Conservation (phyloP, 1,284 basidiomycete genomes). For the Apiotrichum sp. region DNA sequence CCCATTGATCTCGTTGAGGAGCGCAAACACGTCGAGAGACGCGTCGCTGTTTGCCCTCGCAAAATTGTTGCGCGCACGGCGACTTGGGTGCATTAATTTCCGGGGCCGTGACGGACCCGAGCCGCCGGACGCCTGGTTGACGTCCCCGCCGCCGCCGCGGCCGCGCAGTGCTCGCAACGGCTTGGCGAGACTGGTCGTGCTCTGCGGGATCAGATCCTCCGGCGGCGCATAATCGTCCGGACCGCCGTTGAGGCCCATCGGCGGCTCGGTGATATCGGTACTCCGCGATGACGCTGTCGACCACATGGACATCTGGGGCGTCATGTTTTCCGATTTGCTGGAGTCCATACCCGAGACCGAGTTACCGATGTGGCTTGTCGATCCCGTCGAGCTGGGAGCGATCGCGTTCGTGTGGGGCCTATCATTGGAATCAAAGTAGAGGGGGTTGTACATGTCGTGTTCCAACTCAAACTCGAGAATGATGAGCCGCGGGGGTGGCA, state of each 20-base stretch:
- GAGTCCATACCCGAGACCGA: not conserved
- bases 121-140: not conserved
- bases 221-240: conserved; percentile 44
- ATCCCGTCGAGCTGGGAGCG: too few species aligned
- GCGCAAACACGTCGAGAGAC: conserved; percentile 72
- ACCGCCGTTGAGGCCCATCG: conserved; percentile 37
- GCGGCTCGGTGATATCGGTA: not conserved
- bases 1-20: conserved; percentile 78
- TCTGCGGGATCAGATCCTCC: conserved; percentile 63
- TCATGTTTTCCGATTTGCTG: not conserved
- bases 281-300: not conserved
- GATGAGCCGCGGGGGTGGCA: conserved; percentile 48
- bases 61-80: too few species aligned
- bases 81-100: too few species aligned
- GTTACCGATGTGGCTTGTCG: not conserved
- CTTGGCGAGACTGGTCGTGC: conserved; percentile 65
- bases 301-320: not conserved
- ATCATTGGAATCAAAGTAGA: conserved; percentile 31
- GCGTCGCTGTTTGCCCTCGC: conserved; percentile 37
- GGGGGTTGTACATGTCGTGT: conserved; percentile 63
- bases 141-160: not conserved
- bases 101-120: too few species aligned
- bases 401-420: too few species aligned
- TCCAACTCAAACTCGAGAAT: conserved; percentile 81
- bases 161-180: conserved; percentile 69